Base-by-base conservation (phyloP, 1,284 basidiomycete species). In the Trametes polyzona region DNA sequence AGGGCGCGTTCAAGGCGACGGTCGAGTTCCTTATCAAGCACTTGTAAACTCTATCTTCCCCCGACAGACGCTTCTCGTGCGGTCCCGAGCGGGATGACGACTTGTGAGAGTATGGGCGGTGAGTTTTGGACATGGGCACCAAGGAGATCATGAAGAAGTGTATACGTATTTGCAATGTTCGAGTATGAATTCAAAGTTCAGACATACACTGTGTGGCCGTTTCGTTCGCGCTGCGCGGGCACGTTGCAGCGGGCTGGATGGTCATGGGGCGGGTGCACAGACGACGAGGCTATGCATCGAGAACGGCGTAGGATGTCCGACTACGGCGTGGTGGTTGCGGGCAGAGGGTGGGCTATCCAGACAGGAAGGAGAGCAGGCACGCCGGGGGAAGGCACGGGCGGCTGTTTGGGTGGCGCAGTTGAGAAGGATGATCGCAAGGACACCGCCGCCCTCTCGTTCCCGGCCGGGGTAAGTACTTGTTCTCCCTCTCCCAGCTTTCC, bases 1-100 rank as follows among this genome's bases (percentile, higher is more conserved):
- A 72, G 59, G 70, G 69, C 12, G 68, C 66, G 6, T 72, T 72
- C 66, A 67, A 70, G 61, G 67, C 65, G 24, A 66, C 53, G 36
- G 69, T 71, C 17, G 65, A 70, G 52, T 72, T 64, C 59, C 57
- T 69, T 43, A 63, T 59, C 44, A 67, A 67, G 63, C 57, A 71
- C 47, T 50, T 70, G 48, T 69, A 42, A 42, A 32, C 30, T 16
- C 8, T 7, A 8, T 3, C 9, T 19, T 17, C 19, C 16, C 24
- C 3, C 8, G 23, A 36, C 23, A 7, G 16, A 32, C 30, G 19
- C 4, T 5, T 17, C 8, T 14, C 14, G 7, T 7, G 12, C 41
- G 26, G 41, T n/a, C 10, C 14, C 40, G 41, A 29, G 12, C 4
- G 2, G 41, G 27, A 16, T n/a, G n/a, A n/a, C n/a, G n/a, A n/a